These are phyloP conservation scores for Microbotryum lychnidis-dioicae DNA, from an alignment of 1,284 basidiomycete genomes.

Conservation along the genomic window DNA sequence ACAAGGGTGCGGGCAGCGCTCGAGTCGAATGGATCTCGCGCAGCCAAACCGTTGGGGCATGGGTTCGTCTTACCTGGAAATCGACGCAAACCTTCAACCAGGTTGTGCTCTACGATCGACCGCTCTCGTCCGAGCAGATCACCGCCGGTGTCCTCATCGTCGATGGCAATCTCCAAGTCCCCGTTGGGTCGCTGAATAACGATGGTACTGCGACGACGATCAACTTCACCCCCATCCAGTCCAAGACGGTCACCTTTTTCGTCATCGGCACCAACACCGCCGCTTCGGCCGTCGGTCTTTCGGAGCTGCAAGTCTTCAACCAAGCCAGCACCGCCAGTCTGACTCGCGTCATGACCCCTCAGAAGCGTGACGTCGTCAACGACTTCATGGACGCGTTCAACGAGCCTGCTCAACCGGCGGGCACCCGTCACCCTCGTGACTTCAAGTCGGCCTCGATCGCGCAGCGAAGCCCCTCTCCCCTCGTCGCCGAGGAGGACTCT, in stretches of 20 bases:
- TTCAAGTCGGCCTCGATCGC: not conserved
- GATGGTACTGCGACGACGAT: not conserved
- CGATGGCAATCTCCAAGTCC: not conserved
- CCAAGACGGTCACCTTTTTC: slow-evolving; percentile 1
- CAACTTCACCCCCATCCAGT: not conserved
- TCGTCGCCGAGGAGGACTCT: not conserved
- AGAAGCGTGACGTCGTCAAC: not conserved
- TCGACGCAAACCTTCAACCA: not conserved
- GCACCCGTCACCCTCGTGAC: slow-evolving; percentile 4
- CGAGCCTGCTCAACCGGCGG: not conserved
- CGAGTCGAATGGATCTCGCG: not conserved
- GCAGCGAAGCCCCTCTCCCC: too few species aligned
- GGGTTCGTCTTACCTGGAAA: not conserved
- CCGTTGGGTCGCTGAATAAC: not conserved
- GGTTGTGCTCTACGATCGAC: not conserved
- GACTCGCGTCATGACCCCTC: not conserved
- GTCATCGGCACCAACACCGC: not conserved
- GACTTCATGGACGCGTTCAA: not conserved
- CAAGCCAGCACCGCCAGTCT: not conserved
- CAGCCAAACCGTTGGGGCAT: not conserved
- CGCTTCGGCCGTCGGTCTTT: not conserved
- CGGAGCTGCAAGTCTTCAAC: not conserved
- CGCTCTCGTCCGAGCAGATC: not conserved
- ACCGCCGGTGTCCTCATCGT: not conserved
- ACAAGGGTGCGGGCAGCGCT: not conserved